Evolutionary conservation across 495 filamentous ascomycete species (phyloP), one percentile per base, ranked within the genome.

Genomic region (Trichocladium uniseriatum): DNA sequence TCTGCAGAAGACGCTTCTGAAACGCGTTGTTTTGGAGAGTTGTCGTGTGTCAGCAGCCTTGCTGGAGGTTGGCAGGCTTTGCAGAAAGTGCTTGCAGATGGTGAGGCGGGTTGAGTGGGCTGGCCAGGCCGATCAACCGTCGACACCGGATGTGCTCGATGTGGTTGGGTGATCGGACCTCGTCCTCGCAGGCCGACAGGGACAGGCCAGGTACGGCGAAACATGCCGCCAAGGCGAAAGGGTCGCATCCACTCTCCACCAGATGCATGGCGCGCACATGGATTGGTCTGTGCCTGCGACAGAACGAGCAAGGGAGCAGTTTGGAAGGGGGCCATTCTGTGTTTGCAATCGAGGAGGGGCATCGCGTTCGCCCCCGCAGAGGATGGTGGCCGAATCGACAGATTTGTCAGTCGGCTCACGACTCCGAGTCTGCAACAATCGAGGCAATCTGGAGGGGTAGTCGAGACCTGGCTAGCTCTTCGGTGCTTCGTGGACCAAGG

Each of bases 21-120:
- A 49, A 49, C 47, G 38, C 31, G 28, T 14, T 43, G 47, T 49
- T 39, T 37, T 43, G 9, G 21, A 20, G 22, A 36, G 10, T 15
- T 11, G 21, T 28, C n/a, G 34, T 42, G 19, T 10, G n/a, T 42
- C 20, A n/a, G n/a, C 20, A 24, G 39, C 27, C 20, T 43, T 22
- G 31, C 31, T 8, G 38, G 38, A 36, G 43, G 27, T 52, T 46
- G 43, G 38, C 31, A 36, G 2, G 29, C 20, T 31, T 6, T 42
- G 43, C 50, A 19, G 18, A 45, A 52, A 52, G 43, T 46, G 37
- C 43, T 45, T 52, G 50, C 43, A 53, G 51, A 42, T 53, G 43
- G 15, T 10, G 43, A 34, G 38, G 27, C 27, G n/a, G n/a, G n/a
- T n/a, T n/a, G n/a, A 27, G 24, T 27, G 21, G n/a, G n/a, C n/a